Conservation (phyloP, 768 basidiomycete genomes). For the Termitomyces sp. region DNA sequence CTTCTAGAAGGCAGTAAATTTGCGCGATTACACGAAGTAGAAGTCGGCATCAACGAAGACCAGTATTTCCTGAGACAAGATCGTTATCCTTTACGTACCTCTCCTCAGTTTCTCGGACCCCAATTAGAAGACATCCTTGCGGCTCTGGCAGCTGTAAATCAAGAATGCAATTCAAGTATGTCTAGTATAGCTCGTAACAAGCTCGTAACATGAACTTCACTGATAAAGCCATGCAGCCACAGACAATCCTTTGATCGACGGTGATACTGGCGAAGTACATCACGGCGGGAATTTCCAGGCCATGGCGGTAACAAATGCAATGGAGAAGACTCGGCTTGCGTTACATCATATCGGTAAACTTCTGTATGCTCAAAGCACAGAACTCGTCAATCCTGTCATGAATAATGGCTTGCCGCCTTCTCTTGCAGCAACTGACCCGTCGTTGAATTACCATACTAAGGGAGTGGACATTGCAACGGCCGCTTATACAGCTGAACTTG, state of each 20-base stretch:
- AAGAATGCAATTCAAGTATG: slow-evolving; percentile 78
- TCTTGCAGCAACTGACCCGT: slow-evolving; percentile 67
- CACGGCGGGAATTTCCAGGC: slow-evolving; percentile 89
- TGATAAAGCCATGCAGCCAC: slow-evolving; percentile 45
- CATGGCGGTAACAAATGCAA: slow-evolving; percentile 70
- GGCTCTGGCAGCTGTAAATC: slow-evolving; percentile 51
- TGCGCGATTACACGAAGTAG: slow-evolving; percentile 54
- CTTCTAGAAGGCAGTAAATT: slow-evolving; percentile 58
- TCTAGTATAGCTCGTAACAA: slow-evolving; percentile 4
- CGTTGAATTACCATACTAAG: slow-evolving; percentile 72
- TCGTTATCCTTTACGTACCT: slow-evolving; percentile 61
- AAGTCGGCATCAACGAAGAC: slow-evolving; percentile 60
- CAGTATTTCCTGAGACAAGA: slow-evolving; percentile 70
- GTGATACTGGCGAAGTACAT: slow-evolving; percentile 56
- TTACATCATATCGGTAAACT: slow-evolving; percentile 68
- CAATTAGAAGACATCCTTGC: slow-evolving; percentile 70
- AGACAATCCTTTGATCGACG: slow-evolving; percentile 77
- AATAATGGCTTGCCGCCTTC: slow-evolving; percentile 76
- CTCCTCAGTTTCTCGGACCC: slow-evolving; percentile 76
- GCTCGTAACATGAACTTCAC: neutral
- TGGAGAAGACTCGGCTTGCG: slow-evolving; percentile 81
- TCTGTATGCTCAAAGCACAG: slow-evolving; percentile 64
- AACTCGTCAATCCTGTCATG: slow-evolving; percentile 75
- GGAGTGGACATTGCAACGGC: slow-evolving; percentile 80
- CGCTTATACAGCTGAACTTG: slow-evolving; percentile 73